These are phyloP conservation scores for Elymus sibiricus DNA, from an alignment of 176 grass and related monocot species.

Conservation along the genomic window DNA sequence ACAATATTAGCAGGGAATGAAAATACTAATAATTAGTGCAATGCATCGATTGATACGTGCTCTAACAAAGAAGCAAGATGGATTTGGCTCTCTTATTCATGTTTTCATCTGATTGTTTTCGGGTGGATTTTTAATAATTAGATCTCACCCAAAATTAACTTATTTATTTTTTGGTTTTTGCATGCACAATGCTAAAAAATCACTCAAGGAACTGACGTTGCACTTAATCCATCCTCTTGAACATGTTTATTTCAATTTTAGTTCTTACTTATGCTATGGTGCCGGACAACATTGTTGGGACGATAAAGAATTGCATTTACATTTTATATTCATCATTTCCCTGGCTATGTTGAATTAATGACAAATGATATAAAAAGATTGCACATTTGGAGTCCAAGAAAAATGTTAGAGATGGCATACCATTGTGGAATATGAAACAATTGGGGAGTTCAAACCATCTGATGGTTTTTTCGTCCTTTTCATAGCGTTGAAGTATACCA, in stretches of 20 bases:
- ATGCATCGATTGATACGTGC: not conserved
- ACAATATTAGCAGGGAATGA: not conserved
- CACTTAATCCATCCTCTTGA: not conserved
- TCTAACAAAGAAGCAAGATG: not conserved
- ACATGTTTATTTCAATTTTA: not conserved
- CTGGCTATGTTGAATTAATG: not conserved
- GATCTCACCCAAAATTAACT: not conserved
- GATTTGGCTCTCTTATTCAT: not conserved
- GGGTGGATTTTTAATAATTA: not conserved
- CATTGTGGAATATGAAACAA: slow-evolving; percentile 98
- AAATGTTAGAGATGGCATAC: slow-evolving; percentile 27
- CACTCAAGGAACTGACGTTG: not conserved
- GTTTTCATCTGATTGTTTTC: not conserved
- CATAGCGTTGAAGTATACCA: slow-evolving; percentile 75
- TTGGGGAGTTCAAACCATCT: slow-evolving; percentile 99
- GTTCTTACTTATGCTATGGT: not conserved
- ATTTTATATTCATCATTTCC: not conserved
- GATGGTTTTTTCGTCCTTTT: slow-evolving; percentile 72
- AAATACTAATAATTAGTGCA: not conserved
- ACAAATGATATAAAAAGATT: not conserved
- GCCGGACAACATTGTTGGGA: not conserved
- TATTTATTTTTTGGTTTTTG: not conserved
- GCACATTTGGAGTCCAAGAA: not conserved
- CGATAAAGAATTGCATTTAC: not conserved
- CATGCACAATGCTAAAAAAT: not conserved